Conservation (phyloP, 31 red algal genomes). For the Porphyra umbilicalis region DNA sequence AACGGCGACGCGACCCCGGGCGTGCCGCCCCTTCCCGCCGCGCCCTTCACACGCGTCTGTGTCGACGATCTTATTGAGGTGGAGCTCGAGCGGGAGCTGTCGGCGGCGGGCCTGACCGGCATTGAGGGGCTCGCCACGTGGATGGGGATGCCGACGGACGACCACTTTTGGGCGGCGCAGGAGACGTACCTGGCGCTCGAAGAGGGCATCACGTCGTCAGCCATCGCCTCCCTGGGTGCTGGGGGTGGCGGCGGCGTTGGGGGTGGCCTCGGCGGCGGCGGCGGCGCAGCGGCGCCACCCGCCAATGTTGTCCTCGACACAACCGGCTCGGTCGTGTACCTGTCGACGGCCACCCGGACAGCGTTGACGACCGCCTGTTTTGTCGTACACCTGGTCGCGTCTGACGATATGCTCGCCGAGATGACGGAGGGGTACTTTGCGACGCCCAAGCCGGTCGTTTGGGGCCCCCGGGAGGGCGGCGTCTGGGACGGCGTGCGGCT, state of each 20-base stretch:
- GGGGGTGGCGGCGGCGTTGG: not conserved
- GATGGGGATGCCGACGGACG: slow-evolving; percentile 94
- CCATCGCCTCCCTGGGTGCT: not conserved
- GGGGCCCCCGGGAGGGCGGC: slow-evolving; percentile 42
- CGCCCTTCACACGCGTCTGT: slow-evolving; percentile 35
- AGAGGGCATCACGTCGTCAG: slow-evolving; percentile 51
- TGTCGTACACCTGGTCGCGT: slow-evolving; percentile 84
- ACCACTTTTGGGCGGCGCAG: slow-evolving; percentile 59
- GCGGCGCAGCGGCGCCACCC: not conserved
- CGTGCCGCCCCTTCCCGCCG: too few species aligned
- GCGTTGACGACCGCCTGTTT: slow-evolving; percentile 39
- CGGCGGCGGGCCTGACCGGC: slow-evolving; percentile 34
- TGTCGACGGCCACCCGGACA: slow-evolving; percentile 17
- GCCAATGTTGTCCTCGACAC: slow-evolving; percentile 78
- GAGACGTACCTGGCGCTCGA: slow-evolving; percentile 58
- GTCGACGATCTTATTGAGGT: slow-evolving; percentile 90
- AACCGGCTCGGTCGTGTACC: slow-evolving; percentile 91
- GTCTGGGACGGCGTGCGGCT: slow-evolving; percentile 6
- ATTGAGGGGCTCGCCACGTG: slow-evolving; percentile 90
- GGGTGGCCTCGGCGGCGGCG: not conserved
- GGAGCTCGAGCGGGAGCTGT: slow-evolving; percentile 35
- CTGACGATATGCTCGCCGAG: slow-evolving; percentile 76
- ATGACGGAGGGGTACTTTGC: slow-evolving; percentile 89
- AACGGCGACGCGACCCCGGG: not conserved
- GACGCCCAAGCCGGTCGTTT: slow-evolving; percentile 94